phyloP scores from a whole-genome alignment of 2,329 filamentous ascomycete genomes.

The Aspergillus sp. region DNA sequence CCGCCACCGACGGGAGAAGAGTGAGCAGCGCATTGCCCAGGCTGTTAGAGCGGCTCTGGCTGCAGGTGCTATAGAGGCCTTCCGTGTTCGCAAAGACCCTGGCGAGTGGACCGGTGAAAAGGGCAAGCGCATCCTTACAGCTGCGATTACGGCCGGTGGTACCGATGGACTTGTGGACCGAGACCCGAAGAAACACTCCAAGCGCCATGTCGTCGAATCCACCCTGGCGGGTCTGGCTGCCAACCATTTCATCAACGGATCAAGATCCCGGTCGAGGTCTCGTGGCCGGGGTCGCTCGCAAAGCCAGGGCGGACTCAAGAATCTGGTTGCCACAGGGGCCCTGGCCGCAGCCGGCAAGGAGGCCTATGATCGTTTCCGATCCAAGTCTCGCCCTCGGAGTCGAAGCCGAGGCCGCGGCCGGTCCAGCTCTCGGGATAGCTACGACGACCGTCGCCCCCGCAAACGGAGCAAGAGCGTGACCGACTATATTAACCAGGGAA shows the following conservation, averaged over 20 bases:
- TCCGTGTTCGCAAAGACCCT: conserved; percentile 83
- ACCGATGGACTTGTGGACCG: conserved; percentile 73
- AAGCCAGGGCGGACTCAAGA: conserved; percentile 42
- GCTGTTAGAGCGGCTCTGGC: conserved; percentile 88
- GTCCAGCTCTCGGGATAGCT: conserved; percentile 56
- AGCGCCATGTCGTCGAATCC: conserved; percentile 80
- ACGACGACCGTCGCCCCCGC: conserved; percentile 49
- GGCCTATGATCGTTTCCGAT: conserved; percentile 47
- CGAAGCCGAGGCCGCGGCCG: conserved; percentile 37
- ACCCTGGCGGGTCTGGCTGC: conserved; percentile 86
- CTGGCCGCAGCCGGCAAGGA: conserved; percentile 53
- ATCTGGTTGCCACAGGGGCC: conserved; percentile 46
- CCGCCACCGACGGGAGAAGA: conserved; percentile 53
- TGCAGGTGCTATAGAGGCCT: conserved; percentile 88
- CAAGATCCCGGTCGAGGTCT: conserved; percentile 71
- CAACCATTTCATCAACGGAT: conserved; percentile 82
- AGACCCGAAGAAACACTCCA: conserved; percentile 71
- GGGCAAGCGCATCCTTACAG: conserved; percentile 86
- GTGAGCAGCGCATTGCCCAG: conserved; percentile 69
- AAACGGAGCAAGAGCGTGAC: conserved; percentile 50
- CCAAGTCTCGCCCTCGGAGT: conserved; percentile 38
- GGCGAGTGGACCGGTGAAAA: conserved; percentile 90
- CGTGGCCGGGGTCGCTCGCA: conserved; percentile 54
- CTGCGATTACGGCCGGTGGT: conserved; percentile 79
- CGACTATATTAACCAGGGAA: conserved; percentile 47